A percentile compares a stretch with the other conserved stretches of the same genome.
Conservation (phyloP, 164 flowering plant genomes). For the Protea cynaroides region DNA sequence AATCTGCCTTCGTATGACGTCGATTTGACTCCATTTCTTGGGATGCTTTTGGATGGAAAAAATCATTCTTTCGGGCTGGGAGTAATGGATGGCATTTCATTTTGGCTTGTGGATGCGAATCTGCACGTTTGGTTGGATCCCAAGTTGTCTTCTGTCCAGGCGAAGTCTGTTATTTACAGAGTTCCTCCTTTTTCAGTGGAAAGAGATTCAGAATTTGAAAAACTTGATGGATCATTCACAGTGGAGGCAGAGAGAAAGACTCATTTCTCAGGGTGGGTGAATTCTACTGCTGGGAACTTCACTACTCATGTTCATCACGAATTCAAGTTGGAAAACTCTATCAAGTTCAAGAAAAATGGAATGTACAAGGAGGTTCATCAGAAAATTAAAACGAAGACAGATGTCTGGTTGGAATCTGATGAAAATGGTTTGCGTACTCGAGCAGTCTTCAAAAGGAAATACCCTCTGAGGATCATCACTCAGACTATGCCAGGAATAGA, state of each 20-base stretch:
- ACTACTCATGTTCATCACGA: constrained; percentile 35
- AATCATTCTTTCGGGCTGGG: constrained; percentile 44
- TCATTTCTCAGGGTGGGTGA: constrained; percentile 55
- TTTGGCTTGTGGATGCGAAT: constrained; percentile 87
- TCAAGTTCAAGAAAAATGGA: constrained; percentile 40
- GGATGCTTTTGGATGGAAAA: constrained; percentile 48
- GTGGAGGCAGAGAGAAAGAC: constrained; percentile 31
- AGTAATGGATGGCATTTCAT: constrained; percentile 43
- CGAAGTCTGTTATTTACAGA: constrained; percentile 18
- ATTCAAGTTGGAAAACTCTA: constrained; percentile 34
- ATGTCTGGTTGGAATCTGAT: constrained; percentile 21
- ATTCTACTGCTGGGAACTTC: constrained; percentile 46
- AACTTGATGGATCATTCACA: constrained; percentile 53
- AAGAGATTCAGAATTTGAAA: constrained; percentile 16
- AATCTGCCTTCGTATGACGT: constrained; percentile 69
- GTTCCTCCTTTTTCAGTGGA: constrained; percentile 16
- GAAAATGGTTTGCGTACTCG: constrained; percentile 18
- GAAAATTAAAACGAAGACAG: constrained; percentile 27
- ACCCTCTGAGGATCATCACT: constrained; percentile 39
- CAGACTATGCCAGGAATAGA: constrained; percentile 27
- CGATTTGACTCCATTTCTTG: constrained; percentile 73
- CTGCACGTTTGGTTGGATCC: constrained; percentile 77
- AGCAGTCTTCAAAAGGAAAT: constrained; percentile 14
- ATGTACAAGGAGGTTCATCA: constrained; percentile 43
- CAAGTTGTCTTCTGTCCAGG: constrained; percentile 25